These are phyloP conservation scores for Galerina sulciceps DNA, from an alignment of 768 basidiomycete species.

Conservation along the genomic window DNA sequence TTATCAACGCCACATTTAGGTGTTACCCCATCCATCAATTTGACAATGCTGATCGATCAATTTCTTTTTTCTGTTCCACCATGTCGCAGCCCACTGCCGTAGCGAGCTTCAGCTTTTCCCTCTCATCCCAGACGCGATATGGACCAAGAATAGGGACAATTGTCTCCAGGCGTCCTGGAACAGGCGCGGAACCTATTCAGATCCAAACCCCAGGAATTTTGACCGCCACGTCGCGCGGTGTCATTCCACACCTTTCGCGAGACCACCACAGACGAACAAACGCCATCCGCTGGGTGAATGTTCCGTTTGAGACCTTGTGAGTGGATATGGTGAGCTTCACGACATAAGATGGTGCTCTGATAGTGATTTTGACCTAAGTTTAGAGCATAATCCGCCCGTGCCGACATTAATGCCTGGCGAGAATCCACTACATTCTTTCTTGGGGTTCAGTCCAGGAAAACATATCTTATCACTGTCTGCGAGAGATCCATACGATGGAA, in stretches of 20 bases:
- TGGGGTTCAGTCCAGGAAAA: slow-evolving; percentile 53
- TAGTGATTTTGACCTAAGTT: slow-evolving; percentile 35
- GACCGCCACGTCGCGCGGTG: slow-evolving; percentile 70
- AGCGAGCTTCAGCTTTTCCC: slow-evolving; percentile 13
- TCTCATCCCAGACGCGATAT: slow-evolving; percentile 20
- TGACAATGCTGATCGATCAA: neutral
- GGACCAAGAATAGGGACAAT: slow-evolving; percentile 42
- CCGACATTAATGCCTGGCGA: slow-evolving; percentile 60
- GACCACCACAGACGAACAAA: slow-evolving; percentile 55
- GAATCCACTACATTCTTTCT: slow-evolving; percentile 64
- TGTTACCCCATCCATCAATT: neutral
- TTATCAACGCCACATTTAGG: neutral
- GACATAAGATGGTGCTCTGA: neutral
- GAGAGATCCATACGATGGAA: slow-evolving; percentile 66
- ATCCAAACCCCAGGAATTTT: slow-evolving; percentile 68
- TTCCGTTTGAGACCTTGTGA: slow-evolving; percentile 86
- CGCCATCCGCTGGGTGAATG: slow-evolving; percentile 64
- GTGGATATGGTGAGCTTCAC: slow-evolving; percentile 28
- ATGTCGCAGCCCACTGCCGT: slow-evolving; percentile 17
- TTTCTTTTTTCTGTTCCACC: slow-evolving; percentile 1
- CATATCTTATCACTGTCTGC: slow-evolving; percentile 65
- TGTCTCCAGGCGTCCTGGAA: slow-evolving; percentile 23
- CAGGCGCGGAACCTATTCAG: slow-evolving; percentile 26
- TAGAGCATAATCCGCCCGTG: slow-evolving; percentile 70
- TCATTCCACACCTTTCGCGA: slow-evolving; percentile 73